Percentiles rank a stretch among this genome's conserved stretches.
These are phyloP conservation scores for Echinochloa phyllopogon DNA, from an alignment of 176 grass and related monocot species.

Conservation along the genomic window DNA sequence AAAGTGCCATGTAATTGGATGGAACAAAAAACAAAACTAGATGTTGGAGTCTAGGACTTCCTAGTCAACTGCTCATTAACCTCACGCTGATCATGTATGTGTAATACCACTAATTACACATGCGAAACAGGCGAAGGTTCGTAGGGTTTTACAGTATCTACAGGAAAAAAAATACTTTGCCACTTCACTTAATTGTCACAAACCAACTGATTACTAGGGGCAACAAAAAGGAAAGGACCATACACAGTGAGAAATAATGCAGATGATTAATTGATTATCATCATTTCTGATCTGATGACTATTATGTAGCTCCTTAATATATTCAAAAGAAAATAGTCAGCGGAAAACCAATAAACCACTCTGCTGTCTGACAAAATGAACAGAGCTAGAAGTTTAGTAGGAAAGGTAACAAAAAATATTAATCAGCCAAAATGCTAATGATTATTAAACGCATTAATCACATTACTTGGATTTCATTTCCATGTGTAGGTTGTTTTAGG, in stretches of 20 bases:
- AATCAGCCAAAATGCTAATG: not conserved
- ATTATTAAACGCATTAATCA: not conserved
- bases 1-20: too few species aligned
- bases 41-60: not conserved
- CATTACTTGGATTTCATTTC: not conserved
- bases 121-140: not conserved
- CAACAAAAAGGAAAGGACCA: not conserved
- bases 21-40: not conserved
- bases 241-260: not conserved
- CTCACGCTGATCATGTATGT: not conserved
- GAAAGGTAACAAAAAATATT: not conserved
- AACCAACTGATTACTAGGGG: not conserved
- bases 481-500: not conserved
- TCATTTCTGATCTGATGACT: not conserved
- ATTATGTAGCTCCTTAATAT: not conserved
- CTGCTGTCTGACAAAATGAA: not conserved
- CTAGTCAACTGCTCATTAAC: not conserved
- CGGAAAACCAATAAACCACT: not conserved
- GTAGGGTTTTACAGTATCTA: not conserved
- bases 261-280: not conserved
- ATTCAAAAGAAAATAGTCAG: not conserved
- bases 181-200: not conserved
- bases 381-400: not conserved
- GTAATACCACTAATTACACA: not conserved
- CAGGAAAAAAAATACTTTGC: not conserved